phyloP scores from a whole-genome alignment of 2,329 filamentous ascomycete genomes.

The Phaeosphaeria sp. region DNA sequence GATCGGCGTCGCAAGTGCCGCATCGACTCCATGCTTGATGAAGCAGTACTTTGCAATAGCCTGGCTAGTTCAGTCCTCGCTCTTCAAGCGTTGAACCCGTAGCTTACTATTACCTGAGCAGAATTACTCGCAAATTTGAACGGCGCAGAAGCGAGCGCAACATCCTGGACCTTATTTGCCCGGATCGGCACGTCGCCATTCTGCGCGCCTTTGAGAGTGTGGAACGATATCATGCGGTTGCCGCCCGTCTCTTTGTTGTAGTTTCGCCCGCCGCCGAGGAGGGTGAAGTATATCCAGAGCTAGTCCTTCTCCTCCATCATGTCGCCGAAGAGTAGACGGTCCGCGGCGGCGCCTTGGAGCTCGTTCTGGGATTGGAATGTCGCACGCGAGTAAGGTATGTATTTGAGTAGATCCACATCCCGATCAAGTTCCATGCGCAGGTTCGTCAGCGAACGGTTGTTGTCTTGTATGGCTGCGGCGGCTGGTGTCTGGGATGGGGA shows the following conservation, averaged over 20 bases:
- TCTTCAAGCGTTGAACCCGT: too few relatives aligned
- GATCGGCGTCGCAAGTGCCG: not conserved
- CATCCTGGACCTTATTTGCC: not conserved
- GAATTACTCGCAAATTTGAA: conserved; percentile 6
- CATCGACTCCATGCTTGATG: conserved; percentile 1
- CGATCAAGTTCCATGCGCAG: conserved; percentile 1
- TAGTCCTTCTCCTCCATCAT: conserved; percentile 7
- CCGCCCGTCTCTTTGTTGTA: not conserved
- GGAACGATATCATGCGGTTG: not conserved
- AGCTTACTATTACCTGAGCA: not conserved
- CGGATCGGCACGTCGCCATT: not conserved
- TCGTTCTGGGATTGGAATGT: conserved; percentile 5
- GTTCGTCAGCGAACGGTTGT: not conserved
- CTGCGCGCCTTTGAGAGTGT: not conserved
- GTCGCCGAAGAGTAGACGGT: conserved; percentile 6
- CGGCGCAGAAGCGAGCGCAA: not conserved
- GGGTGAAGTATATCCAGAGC: conserved; percentile 8
- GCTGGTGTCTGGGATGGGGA: not conserved
- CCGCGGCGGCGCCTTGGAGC: not conserved
- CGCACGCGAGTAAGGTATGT: conserved; percentile 1
- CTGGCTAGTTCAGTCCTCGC: not conserved
- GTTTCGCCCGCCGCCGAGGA: not conserved
- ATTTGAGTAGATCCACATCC: conserved; percentile 1
- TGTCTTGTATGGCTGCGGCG: not conserved
- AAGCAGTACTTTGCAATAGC: conserved; percentile 9